These are phyloP conservation scores for Scorias spongiosa DNA, from an alignment of 2,329 filamentous ascomycete species.

Conservation along the genomic window DNA sequence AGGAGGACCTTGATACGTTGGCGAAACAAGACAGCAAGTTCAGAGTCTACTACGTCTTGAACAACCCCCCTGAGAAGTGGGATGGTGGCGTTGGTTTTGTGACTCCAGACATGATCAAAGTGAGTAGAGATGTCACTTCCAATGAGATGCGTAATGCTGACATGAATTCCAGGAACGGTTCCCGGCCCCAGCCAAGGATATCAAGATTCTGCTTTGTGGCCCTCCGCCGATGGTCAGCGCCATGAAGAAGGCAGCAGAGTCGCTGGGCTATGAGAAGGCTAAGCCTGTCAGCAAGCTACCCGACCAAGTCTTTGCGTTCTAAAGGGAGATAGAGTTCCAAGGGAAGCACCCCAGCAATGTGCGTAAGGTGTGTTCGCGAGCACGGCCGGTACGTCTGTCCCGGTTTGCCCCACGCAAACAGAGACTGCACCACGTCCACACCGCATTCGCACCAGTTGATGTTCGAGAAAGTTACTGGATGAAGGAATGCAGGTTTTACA, in stretches of 20 bases:
- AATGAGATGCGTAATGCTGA: not conserved
- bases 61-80: constrained; percentile 89
- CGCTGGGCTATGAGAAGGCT: constrained; percentile 81
- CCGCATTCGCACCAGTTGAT: too few species aligned
- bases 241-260: constrained; percentile 89
- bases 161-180: constrained; percentile 48
- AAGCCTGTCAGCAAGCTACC: constrained; percentile 92
- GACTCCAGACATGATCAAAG: constrained; percentile 87
- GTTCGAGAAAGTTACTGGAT: too few species aligned
- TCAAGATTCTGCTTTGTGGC: constrained; percentile 89
- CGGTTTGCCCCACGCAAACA: too few species aligned
- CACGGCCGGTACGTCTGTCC: too few species aligned
- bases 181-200: constrained; percentile 66
- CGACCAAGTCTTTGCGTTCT: constrained; percentile 96
- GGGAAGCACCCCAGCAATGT: too few species aligned
- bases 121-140: constrained; percentile 6
- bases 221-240: constrained; percentile 93
- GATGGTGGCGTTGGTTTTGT: constrained; percentile 87
- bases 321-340: constrained; percentile 2
- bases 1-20: constrained; percentile 75
- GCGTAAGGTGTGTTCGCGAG: too few species aligned
- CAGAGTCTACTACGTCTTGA: constrained; percentile 85
- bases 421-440: too few species aligned
- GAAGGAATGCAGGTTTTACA: too few species aligned
- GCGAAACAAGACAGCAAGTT: constrained; percentile 64